These are phyloP conservation scores for Anastatica hierochuntica DNA, from an alignment of 345 rosid species.

Conservation along the genomic window DNA sequence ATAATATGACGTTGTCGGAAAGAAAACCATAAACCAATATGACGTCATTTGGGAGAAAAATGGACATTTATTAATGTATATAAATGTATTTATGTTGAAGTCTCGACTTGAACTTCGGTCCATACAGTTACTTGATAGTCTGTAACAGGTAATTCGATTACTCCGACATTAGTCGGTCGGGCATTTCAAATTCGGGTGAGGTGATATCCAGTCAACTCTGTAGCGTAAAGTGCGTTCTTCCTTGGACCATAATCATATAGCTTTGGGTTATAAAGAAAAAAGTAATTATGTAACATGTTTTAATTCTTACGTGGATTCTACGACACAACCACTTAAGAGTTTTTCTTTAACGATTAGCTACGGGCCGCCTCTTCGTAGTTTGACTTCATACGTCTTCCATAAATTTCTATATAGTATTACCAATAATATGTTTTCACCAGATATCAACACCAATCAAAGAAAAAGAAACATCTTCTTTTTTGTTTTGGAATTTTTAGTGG, in stretches of 20 bases:
- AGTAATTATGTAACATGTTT: too few species aligned
- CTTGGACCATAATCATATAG: too few species aligned
- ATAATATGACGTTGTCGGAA: neutral
- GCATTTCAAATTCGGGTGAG: too few species aligned
- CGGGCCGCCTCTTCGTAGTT: conserved; percentile 29
- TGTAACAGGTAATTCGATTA: too few species aligned
- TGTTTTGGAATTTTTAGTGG: neutral
- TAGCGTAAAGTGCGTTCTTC: too few species aligned
- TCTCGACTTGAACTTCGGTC: too few species aligned
- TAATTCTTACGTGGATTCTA: conserved; percentile 25
- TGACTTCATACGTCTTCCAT: conserved; percentile 22
- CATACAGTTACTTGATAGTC: too few species aligned
- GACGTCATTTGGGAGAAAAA: neutral
- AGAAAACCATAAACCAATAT: neutral
- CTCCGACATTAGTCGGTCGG: too few species aligned
- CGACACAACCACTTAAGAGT: conserved; percentile 14
- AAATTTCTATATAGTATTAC: conserved; percentile 19
- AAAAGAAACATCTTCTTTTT: neutral
- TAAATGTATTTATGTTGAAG: too few species aligned
- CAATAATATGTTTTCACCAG: neutral
- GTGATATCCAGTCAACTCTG: too few species aligned
- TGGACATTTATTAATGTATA: neutral
- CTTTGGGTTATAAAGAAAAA: too few species aligned
- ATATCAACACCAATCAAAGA: neutral
- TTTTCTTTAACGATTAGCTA: neutral